Evolutionary conservation across 1,284 basidiomycete species (phyloP), one percentile per base, ranked within the genome.

Genomic region (Pseudozyma pruni): DNA sequence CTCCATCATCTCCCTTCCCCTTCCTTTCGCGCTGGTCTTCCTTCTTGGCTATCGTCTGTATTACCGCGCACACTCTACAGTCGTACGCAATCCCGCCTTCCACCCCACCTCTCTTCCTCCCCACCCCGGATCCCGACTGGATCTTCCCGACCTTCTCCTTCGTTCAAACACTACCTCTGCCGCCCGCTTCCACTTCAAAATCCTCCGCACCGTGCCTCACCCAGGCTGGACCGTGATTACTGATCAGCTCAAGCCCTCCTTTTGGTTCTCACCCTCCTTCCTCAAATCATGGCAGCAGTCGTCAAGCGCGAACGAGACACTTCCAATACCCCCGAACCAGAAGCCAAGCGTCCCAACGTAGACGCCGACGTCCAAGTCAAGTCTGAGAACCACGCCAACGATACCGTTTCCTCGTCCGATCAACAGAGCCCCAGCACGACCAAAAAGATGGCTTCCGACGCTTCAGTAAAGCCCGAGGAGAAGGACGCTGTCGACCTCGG

Each of bases 401-500:
- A 52, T 19, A 17, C 54, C 22, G 22, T 57, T 40, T 42, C 44
- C 39, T 34, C 50, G 19, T 32, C 43, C 56, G 31, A 35, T 33
- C 29, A 38, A 19, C 7, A 40, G 16, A 6, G 19, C 16, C 4
- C 11, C 46, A 35, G 35, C 38, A 20, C 22, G 16, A 23, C 58
- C 23, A 29, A 59, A 20, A 71, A 44, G 17, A 74, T 70, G 72
- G 52, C 66, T n/a, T 56, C 67, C 20, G 70, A 69, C 34, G 46
- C 67, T 27, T 38, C 53, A 11, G 50, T 55, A 27, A 64, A 64
- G 49, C 44, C 67, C 29, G 64, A 74, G 40, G 70, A 76, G 58
- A 53, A 62, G 45, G 66, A 74, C 23, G 70, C 63, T 34, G 74
- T 74, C 49, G 72, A 76, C 37, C 60, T 78, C 34, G 76, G 73